Evolutionary conservation across 2,329 filamentous ascomycete genomes (phyloP), one percentile per base, ranked within the genome.

Genomic region (Aspergillus fischeri): DNA sequence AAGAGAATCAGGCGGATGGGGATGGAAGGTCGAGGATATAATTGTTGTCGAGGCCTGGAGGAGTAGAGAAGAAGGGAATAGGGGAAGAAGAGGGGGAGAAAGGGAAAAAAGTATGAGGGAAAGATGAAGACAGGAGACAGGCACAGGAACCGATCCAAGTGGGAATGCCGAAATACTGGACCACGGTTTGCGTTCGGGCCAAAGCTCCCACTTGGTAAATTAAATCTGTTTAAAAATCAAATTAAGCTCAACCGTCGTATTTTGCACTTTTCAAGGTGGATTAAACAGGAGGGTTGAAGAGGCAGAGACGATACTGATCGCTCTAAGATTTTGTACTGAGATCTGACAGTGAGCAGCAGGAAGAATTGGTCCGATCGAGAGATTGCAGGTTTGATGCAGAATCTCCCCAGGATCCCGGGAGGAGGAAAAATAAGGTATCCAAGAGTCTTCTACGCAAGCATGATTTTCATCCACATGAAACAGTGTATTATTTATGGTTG

Each of bases 31-130:
- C 21, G 55, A 54, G 24, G 21, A 49, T 38, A 21, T 27, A 44
- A 28, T 49, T 48, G 45, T 35, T 54, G 52, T 58, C 58, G 53
- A 60, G 59, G 53, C 53, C 54, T 55, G 51, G 53, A 49, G 52
- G 28, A 38, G 21, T 44, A 54, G 51, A 41, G 51, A 51, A 56
- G 42, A 41, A 52, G 51, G 49, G 53, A 54, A 57, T 49, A 49
- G 27, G 53, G 53, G 51, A 47, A 54, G 45, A 41, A 35, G 25
- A 56, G 29, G 21, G 51, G 27, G 21, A 45, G 5, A 51, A 49
- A 54, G 28, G 35, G 51, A 49, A 53, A 53, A 55, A 51, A 57
- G 45, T 42, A 29, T 45, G 53, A 54, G 50, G 55, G 53, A 42
- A 48, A 44, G 53, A 58, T 49, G 57, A 60, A 51, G 59, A 58